phyloP scores from a whole-genome alignment of 257 asterid genomes.

The Capsicum rhomboideum region DNA sequence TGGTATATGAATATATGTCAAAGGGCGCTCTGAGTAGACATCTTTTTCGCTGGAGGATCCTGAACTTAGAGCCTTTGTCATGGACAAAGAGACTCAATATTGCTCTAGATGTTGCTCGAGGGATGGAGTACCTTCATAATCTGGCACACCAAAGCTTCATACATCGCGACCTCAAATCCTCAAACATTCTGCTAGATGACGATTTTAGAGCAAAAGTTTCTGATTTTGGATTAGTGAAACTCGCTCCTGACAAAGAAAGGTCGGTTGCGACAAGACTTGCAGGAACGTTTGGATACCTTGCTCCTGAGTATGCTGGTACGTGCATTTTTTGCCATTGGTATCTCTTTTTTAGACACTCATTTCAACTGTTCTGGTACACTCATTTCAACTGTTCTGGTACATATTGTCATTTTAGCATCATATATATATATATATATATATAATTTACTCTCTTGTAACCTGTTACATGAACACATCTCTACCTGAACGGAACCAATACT shows the following conservation, averaged over 20 bases:
- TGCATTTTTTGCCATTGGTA: neutral
- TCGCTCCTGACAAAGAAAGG: constrained; percentile 57
- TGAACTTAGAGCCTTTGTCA: constrained; percentile 48
- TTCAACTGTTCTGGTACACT: neutral
- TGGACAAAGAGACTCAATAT: constrained; percentile 58
- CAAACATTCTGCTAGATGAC: constrained; percentile 63
- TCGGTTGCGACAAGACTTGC: constrained; percentile 69
- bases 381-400: neutral
- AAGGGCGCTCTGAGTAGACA: constrained; percentile 73
- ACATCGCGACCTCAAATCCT: constrained; percentile 74
- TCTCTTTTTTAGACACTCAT: neutral
- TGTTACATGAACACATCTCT: neutral
- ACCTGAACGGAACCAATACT: neutral
- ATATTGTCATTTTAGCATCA: neutral
- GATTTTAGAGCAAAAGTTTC: constrained; percentile 70
- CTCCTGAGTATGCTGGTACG: constrained; percentile 87
- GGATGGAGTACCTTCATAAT: constrained; percentile 68
- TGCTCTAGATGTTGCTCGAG: constrained; percentile 78
- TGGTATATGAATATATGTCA: constrained; percentile 75
- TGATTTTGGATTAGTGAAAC: constrained; percentile 75
- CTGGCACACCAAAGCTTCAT: constrained; percentile 67
- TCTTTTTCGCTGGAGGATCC: constrained; percentile 57
- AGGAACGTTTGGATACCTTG: constrained; percentile 80
- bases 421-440: too few relatives aligned
- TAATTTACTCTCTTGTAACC: neutral